Conservation (phyloP, 148 eudicot species). For the Rhododendron ovatum region DNA sequence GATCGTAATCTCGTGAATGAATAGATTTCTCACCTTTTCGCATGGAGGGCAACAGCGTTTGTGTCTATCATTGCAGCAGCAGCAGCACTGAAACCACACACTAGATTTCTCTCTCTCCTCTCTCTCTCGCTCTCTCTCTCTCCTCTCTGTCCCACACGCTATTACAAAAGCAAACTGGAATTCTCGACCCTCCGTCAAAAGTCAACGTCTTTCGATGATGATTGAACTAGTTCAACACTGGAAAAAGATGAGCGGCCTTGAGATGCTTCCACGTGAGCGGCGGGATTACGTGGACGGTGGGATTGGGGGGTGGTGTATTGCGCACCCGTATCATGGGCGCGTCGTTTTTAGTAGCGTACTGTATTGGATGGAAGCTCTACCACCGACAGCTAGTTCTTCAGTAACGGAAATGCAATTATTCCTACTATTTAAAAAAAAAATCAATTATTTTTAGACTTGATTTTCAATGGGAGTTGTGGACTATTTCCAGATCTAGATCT, state of each 20-base stretch:
- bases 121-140: not conserved
- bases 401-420: not conserved
- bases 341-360: not conserved
- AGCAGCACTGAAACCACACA: not conserved
- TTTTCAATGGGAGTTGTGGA: not conserved
- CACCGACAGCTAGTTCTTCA: not conserved
- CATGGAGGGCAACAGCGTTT: not conserved
- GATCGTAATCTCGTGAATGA: not conserved
- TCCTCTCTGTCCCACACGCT: not conserved
- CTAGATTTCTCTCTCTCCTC: not conserved
- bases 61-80: not conserved
- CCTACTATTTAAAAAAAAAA: too few relatives aligned
- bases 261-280: not conserved
- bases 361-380: not conserved
- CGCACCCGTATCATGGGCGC: not conserved
- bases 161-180: not conserved
- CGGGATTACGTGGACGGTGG: not conserved
- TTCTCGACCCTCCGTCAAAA: not conserved
- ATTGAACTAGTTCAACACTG: not conserved
- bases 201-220: not conserved
- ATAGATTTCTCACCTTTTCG: constrained; percentile 3
- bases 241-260: not conserved
- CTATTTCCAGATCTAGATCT: not conserved
- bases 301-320: not conserved
- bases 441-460: too few relatives aligned